Conservation (phyloP, 331 rosid species). For the Pyracantha coccinea region DNA sequence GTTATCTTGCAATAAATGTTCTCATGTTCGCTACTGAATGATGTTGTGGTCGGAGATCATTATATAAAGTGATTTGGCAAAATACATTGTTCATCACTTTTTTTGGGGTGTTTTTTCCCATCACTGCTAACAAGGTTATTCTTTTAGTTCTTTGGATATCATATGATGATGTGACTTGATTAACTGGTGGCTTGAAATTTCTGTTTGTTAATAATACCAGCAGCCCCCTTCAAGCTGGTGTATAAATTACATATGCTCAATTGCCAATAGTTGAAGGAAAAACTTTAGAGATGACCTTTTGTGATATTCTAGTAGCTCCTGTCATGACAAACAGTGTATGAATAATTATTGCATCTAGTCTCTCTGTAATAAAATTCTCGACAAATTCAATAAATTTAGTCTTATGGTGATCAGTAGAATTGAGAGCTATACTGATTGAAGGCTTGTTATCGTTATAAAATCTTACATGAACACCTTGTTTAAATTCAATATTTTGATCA, state of each 20-base stretch:
- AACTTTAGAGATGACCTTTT: background rate
- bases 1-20: slow-evolving; percentile 1
- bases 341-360: background rate
- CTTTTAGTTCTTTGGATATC: no score
- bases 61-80: background rate
- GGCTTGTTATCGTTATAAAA: background rate
- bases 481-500: background rate
- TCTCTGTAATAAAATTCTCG: background rate
- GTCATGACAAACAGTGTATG: background rate
- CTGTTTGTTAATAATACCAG: no score
- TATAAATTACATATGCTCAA: no score
- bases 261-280: background rate
- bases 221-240: no score
- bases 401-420: background rate
- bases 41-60: background rate
- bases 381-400: background rate
- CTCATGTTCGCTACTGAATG: slow-evolving; percentile 1
- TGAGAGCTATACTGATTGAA: background rate
- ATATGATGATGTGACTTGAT: no score
- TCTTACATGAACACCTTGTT: background rate
- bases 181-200: no score
- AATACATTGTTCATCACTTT: background rate
- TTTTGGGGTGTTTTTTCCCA: no score
- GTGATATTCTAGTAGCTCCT: background rate
- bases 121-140: no score